Evolutionary conservation across 192 early-diverging fungal genomes (phyloP).

Genomic region (Coemansia asiatica): DNA sequence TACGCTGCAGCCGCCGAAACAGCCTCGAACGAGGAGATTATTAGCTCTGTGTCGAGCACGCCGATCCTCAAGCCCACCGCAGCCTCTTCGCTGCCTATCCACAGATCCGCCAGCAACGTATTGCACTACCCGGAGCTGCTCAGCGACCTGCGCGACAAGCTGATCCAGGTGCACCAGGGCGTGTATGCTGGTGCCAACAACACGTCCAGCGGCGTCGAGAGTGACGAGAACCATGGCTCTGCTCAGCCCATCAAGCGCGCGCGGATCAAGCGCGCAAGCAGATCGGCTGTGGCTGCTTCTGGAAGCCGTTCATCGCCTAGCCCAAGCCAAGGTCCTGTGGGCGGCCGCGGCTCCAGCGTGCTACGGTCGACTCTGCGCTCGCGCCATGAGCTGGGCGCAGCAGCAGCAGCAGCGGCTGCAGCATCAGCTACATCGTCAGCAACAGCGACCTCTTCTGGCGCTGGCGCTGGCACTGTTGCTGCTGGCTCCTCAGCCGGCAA

Average conservation of each 20-base stretch:
- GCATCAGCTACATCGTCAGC: neutral
- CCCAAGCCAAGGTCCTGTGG: conserved; percentile 14
- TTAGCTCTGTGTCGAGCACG: conserved; percentile 39
- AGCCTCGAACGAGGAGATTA: neutral
- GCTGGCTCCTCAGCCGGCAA: neutral
- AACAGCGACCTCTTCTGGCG: neutral
- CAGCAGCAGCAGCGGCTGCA: conserved; percentile 13
- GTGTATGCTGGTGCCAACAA: conserved; percentile 16
- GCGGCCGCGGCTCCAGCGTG: conserved; percentile 1
- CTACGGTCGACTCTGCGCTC: conserved; percentile 11
- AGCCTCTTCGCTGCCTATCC: conserved; percentile 30
- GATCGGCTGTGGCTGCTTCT: conserved; percentile 4
- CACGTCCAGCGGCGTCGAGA: conserved; percentile 44
- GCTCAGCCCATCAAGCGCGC: conserved; percentile 18
- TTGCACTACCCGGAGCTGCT: conserved; percentile 56
- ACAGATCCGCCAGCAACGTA: conserved; percentile 55
- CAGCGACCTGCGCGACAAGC: conserved; percentile 52
- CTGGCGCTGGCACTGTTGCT: neutral
- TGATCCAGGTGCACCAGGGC: conserved; percentile 49
- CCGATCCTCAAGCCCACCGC: conserved; percentile 34
- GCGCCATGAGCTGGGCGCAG: conserved; percentile 8
- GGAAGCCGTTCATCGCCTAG: neutral
- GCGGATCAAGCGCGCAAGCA: conserved; percentile 27
- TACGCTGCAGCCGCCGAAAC: conserved; percentile 9
- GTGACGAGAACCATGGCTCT: conserved; percentile 27